Base-by-base conservation (phyloP, 2,329 filamentous ascomycete species). In the Microcera coccophila region DNA sequence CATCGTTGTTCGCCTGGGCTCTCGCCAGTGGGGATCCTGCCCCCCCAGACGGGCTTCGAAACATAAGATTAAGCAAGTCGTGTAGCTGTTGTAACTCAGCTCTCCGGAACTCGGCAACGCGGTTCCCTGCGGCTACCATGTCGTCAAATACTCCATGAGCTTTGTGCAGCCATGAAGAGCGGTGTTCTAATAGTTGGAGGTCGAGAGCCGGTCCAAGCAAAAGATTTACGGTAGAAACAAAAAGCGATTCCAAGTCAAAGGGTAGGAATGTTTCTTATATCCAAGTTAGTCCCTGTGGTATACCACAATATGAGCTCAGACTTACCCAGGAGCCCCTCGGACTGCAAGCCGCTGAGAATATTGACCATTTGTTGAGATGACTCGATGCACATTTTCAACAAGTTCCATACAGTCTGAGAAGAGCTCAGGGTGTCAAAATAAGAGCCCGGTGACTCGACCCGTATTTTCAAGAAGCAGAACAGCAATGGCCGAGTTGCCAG, bases 221-320 rank as follows among this genome's bases (percentile, higher is more conserved):
- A 0, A 74, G 57, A 10, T 68, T 62, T n/a, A 72, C 60, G 2
- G 64, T 67, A 0, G 72, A 70, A 0, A 70, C 63, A 12, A 71
- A 73, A 0, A 70, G 54, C 0, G 69, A 60, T 32, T 75, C 71
- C 0, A 74, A 61, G 42, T 75, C 71, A 38, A 73, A 73, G 0
- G 71, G 70, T 0, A 76, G 63, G 44, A 75, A 75, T 0, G 65
- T 70, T 54, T 75, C 72, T 75, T 12, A n/a, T n/a, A n/a, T n/a
- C n/a, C n/a, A 0, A 12, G 10, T 44, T 7, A 41, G 42, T 18
- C 41, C 17, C 3, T 2, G 1, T 4, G 10, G 2, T 4, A 5
- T 9, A 7, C 2, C 2, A 14, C 14, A 20, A 41, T 26, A 41
- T 29, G 9, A n/a, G 34, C 4, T 48, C 16, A 4, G 9, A 35